Evolutionary conservation across 2,329 filamentous ascomycete genomes (phyloP).

Genomic region (Colletotrichum sp.): DNA sequence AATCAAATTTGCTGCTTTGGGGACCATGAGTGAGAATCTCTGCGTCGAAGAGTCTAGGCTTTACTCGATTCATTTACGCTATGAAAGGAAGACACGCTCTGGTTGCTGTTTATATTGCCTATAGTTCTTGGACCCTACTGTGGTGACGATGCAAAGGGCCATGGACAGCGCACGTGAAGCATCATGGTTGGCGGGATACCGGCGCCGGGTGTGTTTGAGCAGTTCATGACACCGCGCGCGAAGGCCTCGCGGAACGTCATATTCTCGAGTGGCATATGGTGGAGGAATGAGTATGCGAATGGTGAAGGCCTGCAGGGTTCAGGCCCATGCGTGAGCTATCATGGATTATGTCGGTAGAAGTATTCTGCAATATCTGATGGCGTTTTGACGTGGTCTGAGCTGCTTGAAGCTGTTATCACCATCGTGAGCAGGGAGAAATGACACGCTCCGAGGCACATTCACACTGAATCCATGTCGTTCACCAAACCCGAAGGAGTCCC

Average conservation of each 20-base stretch:
- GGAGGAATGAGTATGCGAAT: background rate
- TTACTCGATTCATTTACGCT: too few relatives aligned
- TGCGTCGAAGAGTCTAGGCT: too few relatives aligned
- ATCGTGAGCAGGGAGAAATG: fast-evolving
- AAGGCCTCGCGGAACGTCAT: background rate
- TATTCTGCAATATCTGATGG: too few relatives aligned
- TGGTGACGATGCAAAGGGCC: background rate
- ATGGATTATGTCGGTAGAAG: too few relatives aligned
- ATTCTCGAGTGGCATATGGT: background rate
- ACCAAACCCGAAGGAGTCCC: background rate
- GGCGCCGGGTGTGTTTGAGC: background rate
- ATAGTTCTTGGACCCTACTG: fast-evolving
- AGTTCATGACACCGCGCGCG: background rate
- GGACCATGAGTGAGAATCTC: too few relatives aligned
- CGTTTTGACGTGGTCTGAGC: too few relatives aligned
- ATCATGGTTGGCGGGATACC: background rate
- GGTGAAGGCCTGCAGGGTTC: background rate
- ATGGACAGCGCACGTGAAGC: background rate
- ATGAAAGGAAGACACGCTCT: too few relatives aligned
- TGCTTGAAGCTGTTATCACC: background rate
- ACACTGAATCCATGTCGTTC: background rate
- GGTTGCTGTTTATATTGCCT: too few relatives aligned
- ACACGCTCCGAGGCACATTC: background rate
- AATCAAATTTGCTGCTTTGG: too few relatives aligned
- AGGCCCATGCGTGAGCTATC: too few relatives aligned